A percentile compares a stretch with the other conserved stretches of the same genome.
These are phyloP conservation scores for Aureobasidium sp. DNA, from an alignment of 2,329 filamentous ascomycete species.

Conservation along the genomic window DNA sequence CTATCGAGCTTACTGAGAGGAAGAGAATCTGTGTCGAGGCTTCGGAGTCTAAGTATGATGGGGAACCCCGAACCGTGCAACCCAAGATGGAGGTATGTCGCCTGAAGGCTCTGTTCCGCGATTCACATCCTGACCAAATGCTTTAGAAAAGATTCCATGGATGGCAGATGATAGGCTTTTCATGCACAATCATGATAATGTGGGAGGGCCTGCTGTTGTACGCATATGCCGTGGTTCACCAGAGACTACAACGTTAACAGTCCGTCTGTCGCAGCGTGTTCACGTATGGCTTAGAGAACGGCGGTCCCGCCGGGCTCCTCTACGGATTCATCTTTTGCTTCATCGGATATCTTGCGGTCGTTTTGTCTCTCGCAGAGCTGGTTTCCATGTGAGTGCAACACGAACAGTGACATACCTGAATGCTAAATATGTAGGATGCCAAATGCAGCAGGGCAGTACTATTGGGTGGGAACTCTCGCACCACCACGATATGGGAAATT, in stretches of 20 bases:
- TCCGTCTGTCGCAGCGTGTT: background rate
- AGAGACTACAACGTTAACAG: background rate
- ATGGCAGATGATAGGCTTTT: background rate
- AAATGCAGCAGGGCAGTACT: conserved; percentile 29
- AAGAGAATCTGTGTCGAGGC: background rate
- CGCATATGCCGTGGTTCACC: background rate
- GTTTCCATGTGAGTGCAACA: conserved; percentile 29
- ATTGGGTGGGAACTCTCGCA: conserved; percentile 38
- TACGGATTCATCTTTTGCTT: conserved; percentile 29
- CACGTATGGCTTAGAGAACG: conserved; percentile 11
- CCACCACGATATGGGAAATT: conserved; percentile 31
- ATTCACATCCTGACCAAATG: background rate
- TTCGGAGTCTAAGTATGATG: background rate
- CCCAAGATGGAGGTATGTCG: background rate
- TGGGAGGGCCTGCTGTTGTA: background rate
- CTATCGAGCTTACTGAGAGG: too few species aligned
- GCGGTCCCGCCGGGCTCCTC: conserved; percentile 17
- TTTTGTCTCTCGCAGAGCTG: conserved; percentile 29
- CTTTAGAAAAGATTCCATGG: background rate
- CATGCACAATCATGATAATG: background rate
- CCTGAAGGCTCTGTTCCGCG: background rate
- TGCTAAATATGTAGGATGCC: conserved; percentile 16
- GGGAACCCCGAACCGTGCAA: background rate
- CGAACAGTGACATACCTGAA: background rate
- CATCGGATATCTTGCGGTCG: conserved; percentile 17